Evolutionary conservation across 2,329 filamentous ascomycete species (phyloP).

Genomic region (Arthrinium phaeospermum): DNA sequence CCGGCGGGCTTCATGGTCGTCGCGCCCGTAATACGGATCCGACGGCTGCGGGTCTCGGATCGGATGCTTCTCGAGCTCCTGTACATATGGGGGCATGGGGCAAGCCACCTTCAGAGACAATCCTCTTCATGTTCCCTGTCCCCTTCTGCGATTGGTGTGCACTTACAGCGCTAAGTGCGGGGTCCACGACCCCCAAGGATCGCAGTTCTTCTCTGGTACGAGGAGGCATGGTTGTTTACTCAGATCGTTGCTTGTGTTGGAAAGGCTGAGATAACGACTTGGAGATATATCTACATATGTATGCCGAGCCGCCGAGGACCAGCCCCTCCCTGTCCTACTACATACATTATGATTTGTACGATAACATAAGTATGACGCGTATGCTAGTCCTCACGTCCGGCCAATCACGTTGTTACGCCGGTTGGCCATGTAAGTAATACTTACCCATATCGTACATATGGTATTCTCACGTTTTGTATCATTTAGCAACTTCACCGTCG

Average conservation of each 20-base stretch:
- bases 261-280: neutral
- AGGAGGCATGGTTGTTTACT: conserved; percentile 26
- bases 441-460: neutral
- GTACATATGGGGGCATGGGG: neutral
- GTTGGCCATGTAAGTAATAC: neutral
- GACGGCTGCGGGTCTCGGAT: conserved; percentile 31
- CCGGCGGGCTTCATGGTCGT: conserved; percentile 28
- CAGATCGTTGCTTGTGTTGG: neutral
- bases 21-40: conserved; percentile 32
- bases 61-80: conserved; percentile 30
- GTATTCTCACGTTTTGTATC: neutral
- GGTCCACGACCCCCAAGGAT: conserved; percentile 31
- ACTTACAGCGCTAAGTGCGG: conserved; percentile 30
- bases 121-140: neutral
- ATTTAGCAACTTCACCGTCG: neutral
- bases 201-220: conserved; percentile 31
- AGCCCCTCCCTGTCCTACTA: neutral
- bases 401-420: neutral
- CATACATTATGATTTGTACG: neutral
- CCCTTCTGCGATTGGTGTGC: neutral
- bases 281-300: neutral
- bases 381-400: neutral
- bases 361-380: neutral
- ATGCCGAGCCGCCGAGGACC: neutral
- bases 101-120: neutral